Percentiles rank a stretch among this genome's conserved stretches.
These are phyloP conservation scores for Spergularia bocconei DNA, from an alignment of 148 eudicot species.

Conservation along the genomic window DNA sequence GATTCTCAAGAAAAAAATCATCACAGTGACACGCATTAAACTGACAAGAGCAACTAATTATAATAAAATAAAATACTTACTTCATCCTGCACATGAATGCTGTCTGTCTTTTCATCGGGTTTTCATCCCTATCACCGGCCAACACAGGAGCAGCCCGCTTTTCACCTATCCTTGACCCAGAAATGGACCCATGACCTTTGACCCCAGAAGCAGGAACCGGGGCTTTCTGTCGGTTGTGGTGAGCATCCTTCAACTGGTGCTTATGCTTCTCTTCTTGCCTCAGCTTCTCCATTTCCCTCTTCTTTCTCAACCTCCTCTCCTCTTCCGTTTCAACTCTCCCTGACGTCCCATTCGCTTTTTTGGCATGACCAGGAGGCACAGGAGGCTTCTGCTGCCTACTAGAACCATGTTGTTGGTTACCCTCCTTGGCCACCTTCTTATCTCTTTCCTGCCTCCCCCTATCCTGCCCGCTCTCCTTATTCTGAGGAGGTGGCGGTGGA, in stretches of 20 bases:
- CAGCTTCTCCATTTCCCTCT: conserved; percentile 72
- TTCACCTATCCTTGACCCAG: conserved; percentile 87
- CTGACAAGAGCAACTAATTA: background rate
- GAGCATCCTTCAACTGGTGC: conserved; percentile 69
- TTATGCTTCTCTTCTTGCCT: conserved; percentile 71
- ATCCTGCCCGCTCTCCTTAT: conserved; percentile 50
- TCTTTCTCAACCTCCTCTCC: conserved; percentile 83
- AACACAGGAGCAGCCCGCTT: conserved; percentile 58
- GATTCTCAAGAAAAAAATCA: background rate
- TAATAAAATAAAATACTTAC: conserved; percentile 48
- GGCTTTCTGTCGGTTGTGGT: conserved; percentile 60
- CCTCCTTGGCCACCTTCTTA: conserved; percentile 42
- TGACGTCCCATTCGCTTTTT: conserved; percentile 46
- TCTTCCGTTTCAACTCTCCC: conserved; percentile 90
- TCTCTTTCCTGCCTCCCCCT: conserved; percentile 41
- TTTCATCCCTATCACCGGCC: conserved; percentile 80
- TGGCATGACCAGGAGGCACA: conserved; percentile 38
- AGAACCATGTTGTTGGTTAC: conserved; percentile 35
- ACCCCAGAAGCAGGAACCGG: conserved; percentile 60
- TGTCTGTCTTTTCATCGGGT: conserved; percentile 93
- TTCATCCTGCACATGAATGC: conserved; percentile 94
- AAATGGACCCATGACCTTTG: conserved; percentile 65
- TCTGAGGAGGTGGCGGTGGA: conserved; percentile 40
- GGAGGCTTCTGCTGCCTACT: conserved; percentile 67
- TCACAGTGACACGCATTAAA: background rate